Conservation (phyloP, 768 basidiomycete genomes). For the Serendipita indica region DNA sequence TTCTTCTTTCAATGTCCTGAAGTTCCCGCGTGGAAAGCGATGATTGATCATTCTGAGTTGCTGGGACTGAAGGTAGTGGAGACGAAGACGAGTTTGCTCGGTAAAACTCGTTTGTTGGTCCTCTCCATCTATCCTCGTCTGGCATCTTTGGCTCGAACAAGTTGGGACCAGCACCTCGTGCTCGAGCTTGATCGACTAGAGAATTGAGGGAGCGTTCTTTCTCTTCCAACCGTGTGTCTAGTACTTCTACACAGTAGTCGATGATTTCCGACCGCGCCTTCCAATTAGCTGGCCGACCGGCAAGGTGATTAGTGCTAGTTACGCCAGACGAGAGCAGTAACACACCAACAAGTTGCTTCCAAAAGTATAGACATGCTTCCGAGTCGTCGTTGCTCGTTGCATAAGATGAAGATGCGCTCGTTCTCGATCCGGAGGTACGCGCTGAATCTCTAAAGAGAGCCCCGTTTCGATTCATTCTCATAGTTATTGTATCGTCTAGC, state of each 20-base stretch:
- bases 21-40: background rate
- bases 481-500: slow-evolving; percentile 64
- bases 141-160: background rate
- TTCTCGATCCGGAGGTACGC: slow-evolving; percentile 36
- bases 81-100: background rate
- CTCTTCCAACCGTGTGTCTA: slow-evolving; percentile 48
- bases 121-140: slow-evolving; percentile 3
- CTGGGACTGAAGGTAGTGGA: background rate
- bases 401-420: slow-evolving; percentile 26
- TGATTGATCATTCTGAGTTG: background rate
- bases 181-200: slow-evolving; percentile 30
- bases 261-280: slow-evolving; percentile 57
- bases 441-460: slow-evolving; percentile 52
- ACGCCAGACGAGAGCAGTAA: slow-evolving; percentile 13
- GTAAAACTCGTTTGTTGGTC: background rate
- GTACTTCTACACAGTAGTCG: slow-evolving; percentile 55
- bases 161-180: slow-evolving; percentile 7
- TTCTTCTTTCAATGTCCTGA: slow-evolving; percentile 9
- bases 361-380: slow-evolving; percentile 58
- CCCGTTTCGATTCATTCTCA: slow-evolving; percentile 66
- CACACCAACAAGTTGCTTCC: slow-evolving; percentile 68
- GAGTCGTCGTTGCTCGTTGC: slow-evolving; percentile 42
- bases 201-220: slow-evolving; percentile 34
- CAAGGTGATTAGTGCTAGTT: background rate
- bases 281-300: slow-evolving; percentile 33